Evolutionary conservation across 75 land plant species (phyloP), one percentile per base, ranked within the genome.

Genomic region (Sequoia sempervirens): DNA sequence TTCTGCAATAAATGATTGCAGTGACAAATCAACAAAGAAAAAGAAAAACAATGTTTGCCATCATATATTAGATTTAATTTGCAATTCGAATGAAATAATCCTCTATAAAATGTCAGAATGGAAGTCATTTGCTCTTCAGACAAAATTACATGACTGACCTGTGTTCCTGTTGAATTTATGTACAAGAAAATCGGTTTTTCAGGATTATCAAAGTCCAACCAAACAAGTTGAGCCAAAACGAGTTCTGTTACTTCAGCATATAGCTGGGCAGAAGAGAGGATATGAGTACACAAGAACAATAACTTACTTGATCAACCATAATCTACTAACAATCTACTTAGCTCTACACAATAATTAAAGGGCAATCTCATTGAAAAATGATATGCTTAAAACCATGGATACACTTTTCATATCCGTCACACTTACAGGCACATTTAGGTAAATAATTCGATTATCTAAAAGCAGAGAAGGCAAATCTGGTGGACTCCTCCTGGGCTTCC

Each of bases 391-490:
- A 78, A 43, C 30, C 34, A 84, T 37, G 8, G 5, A 85, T 84
- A n/a, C 30, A 83, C 32, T 43, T 23, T 83, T 23, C 41, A 14
- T 68, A 75, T 4, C 45, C 26, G 37, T 70, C 17, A 58, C 30
- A 56, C 93, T 87, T 87, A 95, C 97, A 23, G 99, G 94, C 98
- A 97, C 94, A 40, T 96, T 96, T 34, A 97, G 83, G 81, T 90
- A 97, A 84, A 85, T 53, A 58, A 97, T 93, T 82, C 99, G 87
- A 78, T 95, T 87, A 94, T 94, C 93, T 66, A 96, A 91, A 45
- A 97, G 93, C 58, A 97, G 90, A 70, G 99, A 95, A 73, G 99
- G 99, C 85, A 97, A 87, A 85, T 97, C 99, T 56, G 99, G 99
- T 66, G 99, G 99, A n/a, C 93, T 89, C 69, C 84, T 83, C 86